phyloP scores from a whole-genome alignment of 805 yeast species.

The Spathaspora hagerdaliae region DNA sequence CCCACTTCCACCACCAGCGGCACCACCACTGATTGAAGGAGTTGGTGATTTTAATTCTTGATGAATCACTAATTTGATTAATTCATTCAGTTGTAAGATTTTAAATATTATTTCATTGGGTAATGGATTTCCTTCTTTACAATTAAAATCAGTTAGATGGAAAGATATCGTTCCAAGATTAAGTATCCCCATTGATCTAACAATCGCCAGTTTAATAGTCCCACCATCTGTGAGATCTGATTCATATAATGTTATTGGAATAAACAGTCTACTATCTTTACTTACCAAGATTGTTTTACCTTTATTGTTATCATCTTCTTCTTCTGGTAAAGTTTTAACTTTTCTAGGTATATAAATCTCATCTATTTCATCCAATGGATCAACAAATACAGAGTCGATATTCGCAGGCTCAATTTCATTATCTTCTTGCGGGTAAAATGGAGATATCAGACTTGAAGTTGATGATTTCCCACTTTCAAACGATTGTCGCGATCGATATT shows the following conservation, averaged over 20 bases:
- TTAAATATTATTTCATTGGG: constrained; percentile 44
- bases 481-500: background rate
- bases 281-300: constrained; percentile 43
- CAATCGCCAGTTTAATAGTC: constrained; percentile 1
- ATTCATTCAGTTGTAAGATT: constrained; percentile 27
- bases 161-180: constrained; percentile 32
- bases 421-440: background rate
- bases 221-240: constrained; percentile 6
- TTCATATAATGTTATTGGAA: constrained; percentile 34
- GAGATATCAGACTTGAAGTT: background rate
- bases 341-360: constrained; percentile 22
- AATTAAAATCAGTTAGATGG: constrained; percentile 67
- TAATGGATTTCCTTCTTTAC: constrained; percentile 53
- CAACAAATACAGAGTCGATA: constrained; percentile 5
- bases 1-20: too few species aligned
- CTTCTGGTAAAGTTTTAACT: background rate
- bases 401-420: background rate
- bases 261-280: constrained; percentile 54
- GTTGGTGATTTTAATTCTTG: constrained; percentile 32
- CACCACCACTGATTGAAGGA: constrained; percentile 9
- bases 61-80: constrained; percentile 31
- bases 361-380: constrained; percentile 13
- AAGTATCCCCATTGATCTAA: constrained; percentile 33
- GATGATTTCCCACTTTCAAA: background rate
- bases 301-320: background rate